A percentile compares a stretch with the other conserved stretches of the same genome.
Conservation (phyloP, 148 eudicot species). For the Cornus florida region DNA sequence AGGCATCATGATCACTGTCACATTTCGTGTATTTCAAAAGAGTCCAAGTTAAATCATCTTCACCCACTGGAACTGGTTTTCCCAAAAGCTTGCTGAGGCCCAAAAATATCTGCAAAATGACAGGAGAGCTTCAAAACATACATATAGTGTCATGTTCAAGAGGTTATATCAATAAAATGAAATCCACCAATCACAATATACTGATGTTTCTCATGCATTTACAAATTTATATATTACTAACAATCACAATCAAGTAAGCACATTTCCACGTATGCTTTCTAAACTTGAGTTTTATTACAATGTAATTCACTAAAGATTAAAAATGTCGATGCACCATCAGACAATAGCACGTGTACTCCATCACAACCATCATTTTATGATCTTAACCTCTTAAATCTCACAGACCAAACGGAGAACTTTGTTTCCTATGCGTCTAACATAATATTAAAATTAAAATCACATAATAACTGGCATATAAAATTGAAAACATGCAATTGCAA, state of each 20-base stretch:
- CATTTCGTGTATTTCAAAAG: constrained; percentile 49
- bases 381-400: too few species aligned
- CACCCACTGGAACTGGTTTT: constrained; percentile 60
- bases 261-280: not conserved
- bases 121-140: constrained; percentile 9
- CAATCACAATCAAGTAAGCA: not conserved
- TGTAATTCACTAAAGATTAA: too few species aligned
- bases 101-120: constrained; percentile 54
- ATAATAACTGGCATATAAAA: not conserved
- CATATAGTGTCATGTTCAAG: not conserved
- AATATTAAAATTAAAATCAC: not conserved
- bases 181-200: not conserved
- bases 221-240: not conserved
- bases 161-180: not conserved
- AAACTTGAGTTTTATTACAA: not conserved
- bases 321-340: too few species aligned
- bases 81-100: constrained; percentile 69
- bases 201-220: not conserved
- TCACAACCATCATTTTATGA: too few species aligned
- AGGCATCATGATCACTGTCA: constrained; percentile 26
- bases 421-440: not conserved
- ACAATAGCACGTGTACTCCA: too few species aligned
- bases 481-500: not conserved
- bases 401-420: not conserved
- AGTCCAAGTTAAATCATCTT: constrained; percentile 67